Conservation (phyloP, 2,329 filamentous ascomycete genomes). For the Ophiognomonia clavigignenti-juglandacearum region DNA sequence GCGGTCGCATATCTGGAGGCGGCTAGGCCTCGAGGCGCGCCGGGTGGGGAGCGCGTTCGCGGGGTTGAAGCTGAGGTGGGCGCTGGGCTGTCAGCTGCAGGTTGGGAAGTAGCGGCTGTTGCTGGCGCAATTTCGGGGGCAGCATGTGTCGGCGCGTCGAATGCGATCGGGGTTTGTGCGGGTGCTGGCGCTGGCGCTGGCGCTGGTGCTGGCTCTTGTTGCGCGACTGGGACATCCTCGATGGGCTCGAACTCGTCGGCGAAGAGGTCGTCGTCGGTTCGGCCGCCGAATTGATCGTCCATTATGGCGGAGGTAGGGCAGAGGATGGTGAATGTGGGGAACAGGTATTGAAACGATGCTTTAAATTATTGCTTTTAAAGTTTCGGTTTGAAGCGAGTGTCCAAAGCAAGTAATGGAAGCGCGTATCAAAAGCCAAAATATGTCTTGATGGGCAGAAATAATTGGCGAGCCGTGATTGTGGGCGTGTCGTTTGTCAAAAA, state of each 20-base stretch:
- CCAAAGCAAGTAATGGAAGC: too few relatives aligned
- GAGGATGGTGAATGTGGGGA: neutral
- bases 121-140: too few relatives aligned
- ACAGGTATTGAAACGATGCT: neutral
- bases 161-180: too few relatives aligned
- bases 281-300: conserved; percentile 58
- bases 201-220: neutral
- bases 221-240: conserved; percentile 16
- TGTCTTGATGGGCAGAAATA: too few relatives aligned
- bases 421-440: too few relatives aligned
- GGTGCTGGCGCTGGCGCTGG: conserved; percentile 4
- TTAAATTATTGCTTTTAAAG: too few relatives aligned
- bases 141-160: too few relatives aligned
- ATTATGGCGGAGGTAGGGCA: conserved; percentile 28
- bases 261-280: conserved; percentile 59
- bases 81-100: conserved; percentile 5
- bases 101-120: too few relatives aligned
- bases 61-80: neutral
- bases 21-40: conserved; percentile 10
- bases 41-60: neutral
- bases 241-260: conserved; percentile 59
- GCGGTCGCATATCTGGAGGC: conserved; percentile 17
- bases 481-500: too few relatives aligned
- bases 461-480: too few relatives aligned
- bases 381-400: too few relatives aligned